phyloP scores from a whole-genome alignment of 2,329 filamentous ascomycete species.

The Graphium sp. region DNA sequence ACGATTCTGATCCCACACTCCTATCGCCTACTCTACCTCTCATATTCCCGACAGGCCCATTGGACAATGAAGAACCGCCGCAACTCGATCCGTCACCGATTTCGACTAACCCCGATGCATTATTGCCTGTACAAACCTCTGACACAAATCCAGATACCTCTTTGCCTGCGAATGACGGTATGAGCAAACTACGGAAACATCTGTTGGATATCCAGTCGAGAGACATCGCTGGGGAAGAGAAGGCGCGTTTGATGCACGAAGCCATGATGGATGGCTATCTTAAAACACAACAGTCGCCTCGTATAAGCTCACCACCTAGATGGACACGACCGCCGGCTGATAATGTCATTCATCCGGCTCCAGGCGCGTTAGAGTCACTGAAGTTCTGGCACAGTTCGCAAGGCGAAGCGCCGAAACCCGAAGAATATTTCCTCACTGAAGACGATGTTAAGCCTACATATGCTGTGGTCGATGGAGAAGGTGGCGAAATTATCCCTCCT shows the following conservation, averaged over 20 bases:
- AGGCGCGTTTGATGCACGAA: slow-evolving; percentile 55
- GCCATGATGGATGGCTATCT: slow-evolving; percentile 53
- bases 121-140: no score
- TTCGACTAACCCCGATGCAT: no score
- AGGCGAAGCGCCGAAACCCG: slow-evolving; percentile 16
- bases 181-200: slow-evolving; percentile 46
- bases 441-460: slow-evolving; percentile 54
- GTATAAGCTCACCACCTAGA: no score
- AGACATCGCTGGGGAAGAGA: slow-evolving; percentile 40
- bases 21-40: no score
- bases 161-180: slow-evolving; percentile 66
- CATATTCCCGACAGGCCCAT: no score
- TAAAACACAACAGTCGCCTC: slow-evolving; percentile 7
- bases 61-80: no score
- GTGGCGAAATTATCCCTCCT: slow-evolving; percentile 13
- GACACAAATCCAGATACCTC: no score
- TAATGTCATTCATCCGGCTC: slow-evolving; percentile 11
- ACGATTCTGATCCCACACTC: no score
- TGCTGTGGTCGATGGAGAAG: slow-evolving; percentile 25
- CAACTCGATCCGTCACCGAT: no score
- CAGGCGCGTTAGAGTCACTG: slow-evolving; percentile 32
- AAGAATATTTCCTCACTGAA: slow-evolving; percentile 33
- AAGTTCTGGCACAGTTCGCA: slow-evolving; percentile 39
- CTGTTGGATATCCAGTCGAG: slow-evolving; percentile 53
- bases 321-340: slow-evolving; percentile 4